Base-by-base conservation (phyloP, 2,329 filamentous ascomycete species). In the Xylariaceae sp. region DNA sequence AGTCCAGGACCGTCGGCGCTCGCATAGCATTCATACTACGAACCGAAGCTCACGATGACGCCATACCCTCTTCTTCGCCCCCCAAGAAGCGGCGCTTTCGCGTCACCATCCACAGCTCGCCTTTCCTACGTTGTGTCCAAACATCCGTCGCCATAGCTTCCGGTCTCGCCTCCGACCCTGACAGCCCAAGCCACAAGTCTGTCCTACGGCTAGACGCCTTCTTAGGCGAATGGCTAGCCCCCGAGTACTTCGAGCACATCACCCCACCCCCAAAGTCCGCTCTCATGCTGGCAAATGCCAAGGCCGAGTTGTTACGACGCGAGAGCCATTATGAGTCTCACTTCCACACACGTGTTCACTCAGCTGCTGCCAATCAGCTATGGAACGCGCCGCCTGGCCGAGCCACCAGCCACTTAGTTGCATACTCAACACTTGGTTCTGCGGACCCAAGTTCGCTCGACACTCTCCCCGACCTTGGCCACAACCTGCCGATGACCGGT, bases 171-270 rank as follows among this genome's bases (percentile, higher is more conserved):
- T 39, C 48, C 14, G 49, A 43, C 6, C 17, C 34, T 17, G 13
- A 49, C 18, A 28, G 17, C 7, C 59, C 61, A 5, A 61, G 81
- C 53, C 75, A 77, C 51, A 87, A 83, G 57, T 75, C 82, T 3
- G 77, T 85, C 10, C 73, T 99, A 44, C 87, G 94, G 1, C 80
- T 99, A 6, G 94, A 99, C 71, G 88, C 92, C 0, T 97, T 95
- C 66, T 78, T 99, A 0, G 93, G 94, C 45, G 94, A 99, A 76
- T 99, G 94, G 94, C 78, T 97, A 31, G 89, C 88, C 2, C 90
- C 91, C 1, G 87, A 92, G 65, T 99, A 99, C 69, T 99, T 93
- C 64, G 91, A 96, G 57, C 81, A 88, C 47, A 97, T 97, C 58
- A 93, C 89, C 0, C 89, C 91, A 3, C 94, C 94, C 11, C 94